Conservation (phyloP, 139 green algal species). For the Zygnema cylindricum region DNA sequence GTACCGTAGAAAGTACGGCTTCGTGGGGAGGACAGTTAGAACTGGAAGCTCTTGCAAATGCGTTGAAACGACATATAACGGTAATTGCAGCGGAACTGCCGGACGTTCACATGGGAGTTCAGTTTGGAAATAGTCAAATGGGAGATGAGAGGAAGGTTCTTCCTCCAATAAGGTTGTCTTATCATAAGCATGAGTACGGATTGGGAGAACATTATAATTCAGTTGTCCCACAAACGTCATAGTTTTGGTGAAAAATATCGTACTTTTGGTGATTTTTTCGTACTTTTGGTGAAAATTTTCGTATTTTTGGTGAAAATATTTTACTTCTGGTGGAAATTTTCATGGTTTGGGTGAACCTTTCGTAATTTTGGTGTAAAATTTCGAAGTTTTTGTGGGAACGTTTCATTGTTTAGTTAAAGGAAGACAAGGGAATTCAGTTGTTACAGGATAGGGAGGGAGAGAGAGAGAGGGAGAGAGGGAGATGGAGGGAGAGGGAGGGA, state of each 20-base stretch:
- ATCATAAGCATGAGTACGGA: slow-evolving; percentile 87
- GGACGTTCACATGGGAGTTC: slow-evolving; percentile 75
- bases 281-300: no score
- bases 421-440: no score
- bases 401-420: no score
- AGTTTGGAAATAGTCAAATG: slow-evolving; percentile 58
- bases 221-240: slow-evolving; percentile 66
- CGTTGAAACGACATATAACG: slow-evolving; percentile 74
- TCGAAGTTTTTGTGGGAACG: no score
- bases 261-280: no score
- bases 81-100: slow-evolving; percentile 79
- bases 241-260: no score
- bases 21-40: slow-evolving; percentile 92
- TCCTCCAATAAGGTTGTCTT: slow-evolving; percentile 78
- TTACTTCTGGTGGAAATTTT: no score
- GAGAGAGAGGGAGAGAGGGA: background rate
- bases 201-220: slow-evolving; percentile 97
- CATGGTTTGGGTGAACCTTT: no score
- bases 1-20: slow-evolving; percentile 77
- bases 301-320: no score
- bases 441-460: background rate
- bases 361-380: no score
- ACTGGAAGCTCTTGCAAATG: slow-evolving; percentile 78
- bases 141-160: background rate
- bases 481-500: background rate